Conservation (phyloP, 2,329 filamentous ascomycete genomes). For the Nigrospora oryzae region DNA sequence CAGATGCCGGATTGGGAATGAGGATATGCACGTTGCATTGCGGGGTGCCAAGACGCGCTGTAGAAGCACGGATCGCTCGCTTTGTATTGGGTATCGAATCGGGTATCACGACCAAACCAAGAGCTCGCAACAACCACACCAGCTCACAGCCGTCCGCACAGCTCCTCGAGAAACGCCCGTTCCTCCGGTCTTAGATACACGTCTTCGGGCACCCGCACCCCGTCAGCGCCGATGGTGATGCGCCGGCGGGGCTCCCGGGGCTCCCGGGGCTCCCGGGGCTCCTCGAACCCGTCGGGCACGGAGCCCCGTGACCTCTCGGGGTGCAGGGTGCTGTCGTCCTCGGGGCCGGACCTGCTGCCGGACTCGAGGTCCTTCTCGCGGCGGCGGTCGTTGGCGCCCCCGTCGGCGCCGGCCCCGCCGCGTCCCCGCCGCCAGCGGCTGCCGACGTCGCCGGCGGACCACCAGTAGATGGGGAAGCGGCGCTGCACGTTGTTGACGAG, state of each 20-base stretch:
- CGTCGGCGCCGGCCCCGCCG: neutral
- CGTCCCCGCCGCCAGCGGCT: conserved; percentile 1
- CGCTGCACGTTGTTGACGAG: conserved; percentile 63
- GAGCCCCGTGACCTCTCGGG: neutral
- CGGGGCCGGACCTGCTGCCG: neutral
- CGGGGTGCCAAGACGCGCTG: too few species aligned
- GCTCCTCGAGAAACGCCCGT: neutral
- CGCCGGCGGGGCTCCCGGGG: neutral
- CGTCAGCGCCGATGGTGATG: neutral
- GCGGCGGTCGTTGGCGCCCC: neutral
- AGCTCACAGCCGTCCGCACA: conserved; percentile 1
- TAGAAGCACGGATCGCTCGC: too few species aligned
- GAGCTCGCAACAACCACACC: neutral
- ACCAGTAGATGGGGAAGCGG: conserved; percentile 64
- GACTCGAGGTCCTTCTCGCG: too few species aligned
- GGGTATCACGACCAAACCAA: neutral
- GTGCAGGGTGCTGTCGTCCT: neutral
- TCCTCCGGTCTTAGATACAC: conserved; percentile 1
- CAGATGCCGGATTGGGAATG: too few species aligned
- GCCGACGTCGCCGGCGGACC: conserved; percentile 35
- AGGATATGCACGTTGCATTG: too few species aligned
- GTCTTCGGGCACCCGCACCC: neutral
- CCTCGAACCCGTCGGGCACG: too few species aligned
- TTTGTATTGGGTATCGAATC: neutral
- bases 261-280: neutral